Evolutionary conservation across 106 monocot species (phyloP), one percentile per base, ranked within the genome.

Genomic region (Iris macrosiphon): DNA sequence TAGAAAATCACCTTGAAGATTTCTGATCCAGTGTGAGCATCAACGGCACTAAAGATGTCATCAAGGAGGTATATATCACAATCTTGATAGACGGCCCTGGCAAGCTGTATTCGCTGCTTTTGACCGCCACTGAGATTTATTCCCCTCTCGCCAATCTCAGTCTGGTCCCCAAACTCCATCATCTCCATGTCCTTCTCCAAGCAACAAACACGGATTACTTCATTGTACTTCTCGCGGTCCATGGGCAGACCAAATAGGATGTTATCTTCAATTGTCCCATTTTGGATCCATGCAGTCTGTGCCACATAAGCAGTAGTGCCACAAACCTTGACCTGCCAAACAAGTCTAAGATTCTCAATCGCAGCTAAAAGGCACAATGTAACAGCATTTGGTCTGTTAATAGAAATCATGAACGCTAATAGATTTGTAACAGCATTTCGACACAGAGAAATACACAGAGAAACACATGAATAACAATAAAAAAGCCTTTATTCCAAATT

Each of bases 151-250:
- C 96, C 96, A 23, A 98, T 98, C 72, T 98, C 96, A 21, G 96
- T 98, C 69, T 98, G 90, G 54, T 98, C 96, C 11, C 96, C 96
- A 62, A 90, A 98, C 63, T 98, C 90, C 90, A 98, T 98, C 82
- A 98, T 90, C 45, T 98, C 96, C 56, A 98, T 34, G 40, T 98
- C 96, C 67, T 83, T 86, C 61, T 80, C 80, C 68, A 90, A 57
- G 58, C 80, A 90, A 34, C 90, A 87, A 8, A 80, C 87, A 19
- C 75, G 58, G 40, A 96, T 75, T 40, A 75, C 77, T 57, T 90
- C 80, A 46, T 58, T 69, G 69, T 98, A 98, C 29, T 51, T 80
- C 31, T 63, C 37, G 6, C 2, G 38, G 45, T 89, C 35, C 74
- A 98, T 77, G 8, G 71, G 77, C 59, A 40, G 21, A 29, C 83